These are phyloP conservation scores for Termitomyces sp. DNA, from an alignment of 768 basidiomycete species.

Conservation along the genomic window DNA sequence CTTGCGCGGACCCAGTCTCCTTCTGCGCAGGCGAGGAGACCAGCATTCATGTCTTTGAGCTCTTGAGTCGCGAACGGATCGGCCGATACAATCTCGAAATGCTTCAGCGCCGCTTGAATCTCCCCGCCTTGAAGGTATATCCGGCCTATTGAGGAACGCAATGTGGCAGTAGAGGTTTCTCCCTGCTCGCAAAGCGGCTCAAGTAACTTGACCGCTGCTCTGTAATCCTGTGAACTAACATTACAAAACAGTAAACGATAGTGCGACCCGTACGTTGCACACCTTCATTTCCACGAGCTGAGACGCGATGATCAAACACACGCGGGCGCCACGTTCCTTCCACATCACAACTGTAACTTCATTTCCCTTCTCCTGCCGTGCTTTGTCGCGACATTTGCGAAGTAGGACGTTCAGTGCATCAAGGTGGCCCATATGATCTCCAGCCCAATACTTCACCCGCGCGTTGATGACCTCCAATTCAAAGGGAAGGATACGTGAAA, in stretches of 20 bases:
- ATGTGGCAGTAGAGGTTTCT: conserved; percentile 38
- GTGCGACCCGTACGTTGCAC: conserved; percentile 1
- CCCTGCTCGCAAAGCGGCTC: conserved; percentile 55
- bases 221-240: conserved; percentile 48
- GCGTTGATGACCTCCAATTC: conserved; percentile 68
- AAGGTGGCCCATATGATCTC: conserved; percentile 74
- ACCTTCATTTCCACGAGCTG: conserved; percentile 87
- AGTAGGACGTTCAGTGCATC: conserved; percentile 67
- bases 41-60: conserved; percentile 57
- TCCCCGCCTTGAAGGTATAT: conserved; percentile 74
- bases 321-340: conserved; percentile 72
- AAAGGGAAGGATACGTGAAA: conserved; percentile 54
- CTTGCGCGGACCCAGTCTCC: conserved; percentile 65
- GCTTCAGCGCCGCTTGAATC: conserved; percentile 48
- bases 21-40: conserved; percentile 58
- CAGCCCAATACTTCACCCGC: conserved; percentile 76
- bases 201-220: conserved; percentile 63
- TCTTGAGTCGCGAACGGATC: conserved; percentile 38
- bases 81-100: conserved; percentile 47
- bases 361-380: conserved; percentile 35
- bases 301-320: conserved; percentile 75
- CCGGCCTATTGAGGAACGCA: conserved; percentile 67
- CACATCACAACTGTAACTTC: conserved; percentile 55
- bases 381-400: conserved; percentile 50
- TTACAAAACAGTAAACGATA: background rate